Evolutionary conservation across 2,329 filamentous ascomycete genomes (phyloP), one percentile per base, ranked within the genome.

Genomic region (Ophiocordyceps sinensis): DNA sequence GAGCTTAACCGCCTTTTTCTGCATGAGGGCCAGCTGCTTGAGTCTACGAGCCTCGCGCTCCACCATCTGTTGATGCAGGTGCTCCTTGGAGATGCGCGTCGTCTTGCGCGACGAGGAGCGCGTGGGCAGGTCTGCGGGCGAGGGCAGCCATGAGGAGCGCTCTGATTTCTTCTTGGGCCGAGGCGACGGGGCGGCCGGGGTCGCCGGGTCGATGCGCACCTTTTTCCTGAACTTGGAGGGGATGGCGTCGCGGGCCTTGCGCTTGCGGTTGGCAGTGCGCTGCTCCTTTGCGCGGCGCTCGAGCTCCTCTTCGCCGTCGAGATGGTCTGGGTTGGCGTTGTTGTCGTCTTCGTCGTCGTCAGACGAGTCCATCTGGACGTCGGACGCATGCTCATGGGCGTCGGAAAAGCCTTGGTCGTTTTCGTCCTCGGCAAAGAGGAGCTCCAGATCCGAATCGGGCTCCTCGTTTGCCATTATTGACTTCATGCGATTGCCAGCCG

Each of bases 301-400:
- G 41, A 98, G 60, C 61, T 94, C 86, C 52, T 80, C 82, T 63
- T 98, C 91, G 29, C 91, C 91, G 43, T 85, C 84, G 5, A 91
- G 60, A 35, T 94, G 85, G 49, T 91, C 72, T 26, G 56, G 58
- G 41, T 60, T 85, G 38, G 91, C 85, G 38, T 86, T 82, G 47
- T 85, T 82, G 43, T 86, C 81, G 45, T 93, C 86, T 38, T 91
- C 85, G 37, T 87, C 82, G 47, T 85, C 83, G 0, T 79, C 85
- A 0, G 85, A 93, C 13, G 83, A 88, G 53, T 93, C 86, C 67
- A 95, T 81, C 37, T 85, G 79, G 49, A 85, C 79, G 55, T 95
- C 89, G 2, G 82, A 85, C 3, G 66, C 75, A 41, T 74, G 73
- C 11, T 71, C 72, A 37, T 76, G 79, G 7, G 71, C 75, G 52